Percentiles rank a stretch among this genome's conserved stretches.
Conservation (phyloP, 352 stramenopile species). For the Pythium inflatum region DNA sequence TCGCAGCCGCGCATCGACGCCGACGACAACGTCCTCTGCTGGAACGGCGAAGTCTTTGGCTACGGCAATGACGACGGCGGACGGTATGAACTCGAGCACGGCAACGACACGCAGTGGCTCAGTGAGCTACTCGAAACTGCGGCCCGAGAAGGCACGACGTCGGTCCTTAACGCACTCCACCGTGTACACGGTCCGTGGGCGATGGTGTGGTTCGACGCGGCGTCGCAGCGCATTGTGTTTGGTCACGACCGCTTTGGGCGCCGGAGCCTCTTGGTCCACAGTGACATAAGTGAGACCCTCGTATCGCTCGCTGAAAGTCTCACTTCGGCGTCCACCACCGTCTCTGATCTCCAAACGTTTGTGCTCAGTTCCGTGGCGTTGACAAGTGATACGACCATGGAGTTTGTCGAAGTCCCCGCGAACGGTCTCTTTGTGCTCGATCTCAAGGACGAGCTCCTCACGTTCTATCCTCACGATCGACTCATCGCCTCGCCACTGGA, state of each 20-base stretch:
- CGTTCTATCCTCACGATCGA: constrained; percentile 46
- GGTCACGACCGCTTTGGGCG: constrained; percentile 90
- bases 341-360: constrained; percentile 34
- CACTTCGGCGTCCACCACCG: neutral
- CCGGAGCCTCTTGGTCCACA: constrained; percentile 85
- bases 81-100: constrained; percentile 23
- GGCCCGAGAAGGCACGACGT: too few species aligned
- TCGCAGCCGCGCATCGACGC: constrained; percentile 84
- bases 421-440: constrained; percentile 79
- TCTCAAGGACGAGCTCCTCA: constrained; percentile 35
- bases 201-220: constrained; percentile 74
- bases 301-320: too few species aligned
- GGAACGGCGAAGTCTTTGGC: constrained; percentile 95
- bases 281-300: constrained; percentile 30
- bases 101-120: constrained; percentile 56
- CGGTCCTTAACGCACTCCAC: constrained; percentile 44
- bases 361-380: constrained; percentile 59
- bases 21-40: constrained; percentile 77
- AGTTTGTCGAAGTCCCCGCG: constrained; percentile 74
- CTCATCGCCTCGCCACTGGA: constrained; percentile 11
- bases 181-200: constrained; percentile 82
- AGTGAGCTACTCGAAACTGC: constrained; percentile 50
- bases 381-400: neutral
- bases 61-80: constrained; percentile 13
- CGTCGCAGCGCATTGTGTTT: constrained; percentile 82